Conservation (phyloP, 2,329 filamentous ascomycete genomes). For the Phaeosphaeriaceae sp. region DNA sequence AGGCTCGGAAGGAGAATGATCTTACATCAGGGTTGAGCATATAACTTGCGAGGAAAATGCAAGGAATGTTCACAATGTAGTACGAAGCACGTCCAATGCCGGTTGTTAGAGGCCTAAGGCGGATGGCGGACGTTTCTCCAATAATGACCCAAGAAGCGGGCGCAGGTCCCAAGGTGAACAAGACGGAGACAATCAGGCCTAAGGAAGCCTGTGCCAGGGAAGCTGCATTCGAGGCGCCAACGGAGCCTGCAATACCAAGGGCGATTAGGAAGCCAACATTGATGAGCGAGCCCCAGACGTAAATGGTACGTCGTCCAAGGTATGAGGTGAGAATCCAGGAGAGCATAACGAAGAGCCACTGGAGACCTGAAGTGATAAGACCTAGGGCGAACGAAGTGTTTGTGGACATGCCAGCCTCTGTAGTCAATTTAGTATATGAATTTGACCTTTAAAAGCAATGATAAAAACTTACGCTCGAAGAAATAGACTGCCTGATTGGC, state of each 20-base stretch:
- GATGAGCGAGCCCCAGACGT: constrained; percentile 64
- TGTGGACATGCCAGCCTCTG: constrained; percentile 65
- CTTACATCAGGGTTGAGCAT: constrained; percentile 63
- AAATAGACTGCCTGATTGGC: constrained; percentile 69
- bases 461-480: constrained; percentile 57
- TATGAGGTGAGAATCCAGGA: constrained; percentile 72
- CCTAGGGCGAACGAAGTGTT: constrained; percentile 66
- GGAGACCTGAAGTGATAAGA: constrained; percentile 69
- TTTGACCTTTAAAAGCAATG: constrained; percentile 26
- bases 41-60: constrained; percentile 66
- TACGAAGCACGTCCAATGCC: constrained; percentile 69
- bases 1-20: constrained; percentile 45
- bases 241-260: constrained; percentile 66
- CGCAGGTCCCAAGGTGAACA: constrained; percentile 68
- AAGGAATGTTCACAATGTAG: constrained; percentile 70
- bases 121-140: constrained; percentile 69
- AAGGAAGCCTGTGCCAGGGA: constrained; percentile 65
- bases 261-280: constrained; percentile 62
- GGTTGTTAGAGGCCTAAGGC: constrained; percentile 69
- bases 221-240: constrained; percentile 50
- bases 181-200: constrained; percentile 69
- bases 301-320: constrained; percentile 68
- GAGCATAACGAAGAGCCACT: constrained; percentile 67
- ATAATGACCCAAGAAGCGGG: constrained; percentile 72
- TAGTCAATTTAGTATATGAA: constrained; percentile 17